Evolutionary conservation across 176 grass and related monocot species (phyloP), one percentile per base, ranked within the genome.

Genomic region (Paspalum vaginatum): DNA sequence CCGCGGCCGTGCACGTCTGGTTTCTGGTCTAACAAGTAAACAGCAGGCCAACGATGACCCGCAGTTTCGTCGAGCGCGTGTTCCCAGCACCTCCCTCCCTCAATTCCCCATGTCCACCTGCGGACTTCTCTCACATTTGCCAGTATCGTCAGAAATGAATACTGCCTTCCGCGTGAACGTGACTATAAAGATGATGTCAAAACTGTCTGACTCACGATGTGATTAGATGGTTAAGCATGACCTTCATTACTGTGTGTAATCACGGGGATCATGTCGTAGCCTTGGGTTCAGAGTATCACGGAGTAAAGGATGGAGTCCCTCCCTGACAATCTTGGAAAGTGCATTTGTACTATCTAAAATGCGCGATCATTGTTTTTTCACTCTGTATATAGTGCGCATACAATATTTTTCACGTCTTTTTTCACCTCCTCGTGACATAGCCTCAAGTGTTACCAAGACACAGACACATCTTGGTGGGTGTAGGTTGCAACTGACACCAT

Each of bases 1-100:
- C 41, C 26, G 78, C 72, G 22, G 22, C 68, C 61, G 53, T 20
- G 87, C 69, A 46, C 46, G 16, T 69, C 52, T 18, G 66, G 50
- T 68, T 72, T 51, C 83, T 62, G 46, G 56, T 38, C 75, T 16
- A 27, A 54, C 66, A 85, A 85, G 75, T 11, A 85, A 65, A 79
- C 75, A 0, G 24, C 16, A 26, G 74, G 48, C 42, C 18, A 61
- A 21, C 17, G 11, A 61, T 26, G 77, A 48, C 32, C 25, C 25
- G 55, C 8, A 45, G 66, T 70, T 60, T 86, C 70, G 77, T 40
- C 22, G 57, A 66, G 42, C 84, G 26, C 68, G 40, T 53, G 21
- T 61, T 44, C 63, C 44, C 45, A 6, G 48, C 37, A 15, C 41
- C 41, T 6, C 11, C 16, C n/a, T 44, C 59, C 37, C 32, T 40